These are phyloP conservation scores for Hyaloscypha finlandica DNA, from an alignment of 495 filamentous ascomycete species.

Conservation along the genomic window DNA sequence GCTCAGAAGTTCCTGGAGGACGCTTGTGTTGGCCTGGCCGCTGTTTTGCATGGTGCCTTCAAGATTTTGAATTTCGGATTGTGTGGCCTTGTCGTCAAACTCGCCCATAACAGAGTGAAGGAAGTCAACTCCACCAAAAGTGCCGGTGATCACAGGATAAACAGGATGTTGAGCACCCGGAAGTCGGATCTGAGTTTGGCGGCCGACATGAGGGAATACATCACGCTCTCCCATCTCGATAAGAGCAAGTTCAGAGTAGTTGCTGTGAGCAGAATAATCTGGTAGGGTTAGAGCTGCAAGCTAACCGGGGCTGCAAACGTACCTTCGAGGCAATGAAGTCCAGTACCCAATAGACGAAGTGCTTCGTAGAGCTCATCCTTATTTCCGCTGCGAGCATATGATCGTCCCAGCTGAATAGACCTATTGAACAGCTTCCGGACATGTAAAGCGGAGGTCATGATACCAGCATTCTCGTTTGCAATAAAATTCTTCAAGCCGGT, in stretches of 20 bases:
- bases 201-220: slow-evolving; percentile 84
- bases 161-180: slow-evolving; percentile 62
- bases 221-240: slow-evolving; percentile 79
- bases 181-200: slow-evolving; percentile 63
- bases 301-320: slow-evolving; percentile 55
- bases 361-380: slow-evolving; percentile 82
- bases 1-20: slow-evolving; percentile 73
- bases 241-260: slow-evolving; percentile 83
- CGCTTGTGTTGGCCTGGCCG: slow-evolving; percentile 56
- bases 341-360: slow-evolving; percentile 80
- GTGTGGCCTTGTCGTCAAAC: slow-evolving; percentile 82
- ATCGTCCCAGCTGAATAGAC: slow-evolving; percentile 72
- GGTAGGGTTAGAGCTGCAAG: slow-evolving; percentile 72
- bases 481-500: slow-evolving; percentile 94
- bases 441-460: slow-evolving; percentile 74
- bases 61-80: slow-evolving; percentile 81
- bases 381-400: slow-evolving; percentile 59
- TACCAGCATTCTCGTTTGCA: slow-evolving; percentile 72
- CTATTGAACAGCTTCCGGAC: slow-evolving; percentile 71
- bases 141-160: slow-evolving; percentile 83
- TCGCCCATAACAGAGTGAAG: slow-evolving; percentile 90
- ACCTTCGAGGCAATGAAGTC: slow-evolving; percentile 81
- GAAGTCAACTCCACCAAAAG: slow-evolving; percentile 94
- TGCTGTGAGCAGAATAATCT: slow-evolving; percentile 90
- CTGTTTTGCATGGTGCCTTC: slow-evolving; percentile 71